A percentile compares a stretch with the other conserved stretches of the same genome.
Evolutionary conservation across 2,329 filamentous ascomycete genomes (phyloP).

Genomic region (Hawksworthiomyces lignivorus): DNA sequence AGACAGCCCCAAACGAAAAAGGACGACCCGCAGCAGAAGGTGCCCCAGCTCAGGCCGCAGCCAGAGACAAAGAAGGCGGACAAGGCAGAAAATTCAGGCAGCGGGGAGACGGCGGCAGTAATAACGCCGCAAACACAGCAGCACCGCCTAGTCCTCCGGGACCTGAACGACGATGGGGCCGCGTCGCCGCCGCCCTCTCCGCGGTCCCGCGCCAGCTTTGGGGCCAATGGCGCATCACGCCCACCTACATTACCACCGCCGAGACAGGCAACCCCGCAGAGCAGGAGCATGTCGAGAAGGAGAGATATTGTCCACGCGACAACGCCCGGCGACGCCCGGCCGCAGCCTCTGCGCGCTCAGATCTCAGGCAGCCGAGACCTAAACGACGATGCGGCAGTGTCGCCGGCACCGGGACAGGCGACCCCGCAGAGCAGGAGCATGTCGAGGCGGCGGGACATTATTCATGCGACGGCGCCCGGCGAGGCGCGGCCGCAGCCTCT

Average conservation of each 20-base stretch:
- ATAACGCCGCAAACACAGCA: neutral
- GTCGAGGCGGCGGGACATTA: no score
- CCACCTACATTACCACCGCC: no score
- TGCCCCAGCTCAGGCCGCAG: neutral
- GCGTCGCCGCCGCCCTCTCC: slow-evolving; percentile 4
- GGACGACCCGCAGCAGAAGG: neutral
- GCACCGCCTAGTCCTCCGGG: slow-evolving; percentile 1
- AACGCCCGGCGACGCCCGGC: slow-evolving; percentile 3
- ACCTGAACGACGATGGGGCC: slow-evolving; percentile 5
- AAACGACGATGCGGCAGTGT: no score
- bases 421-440: no score
- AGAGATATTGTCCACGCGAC: no score
- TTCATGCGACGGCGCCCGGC: neutral
- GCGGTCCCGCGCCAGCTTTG: neutral
- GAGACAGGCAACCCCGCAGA: no score
- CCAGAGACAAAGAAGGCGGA: neutral
- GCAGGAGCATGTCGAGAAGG: no score
- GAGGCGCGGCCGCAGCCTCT: neutral
- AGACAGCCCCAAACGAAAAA: no score
- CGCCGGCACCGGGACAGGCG: no score
- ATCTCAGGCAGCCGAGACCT: no score
- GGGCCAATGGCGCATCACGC: no score
- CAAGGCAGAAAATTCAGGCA: no score
- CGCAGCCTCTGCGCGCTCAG: slow-evolving; percentile 8
- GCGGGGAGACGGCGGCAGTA: neutral